phyloP scores from a whole-genome alignment of 768 basidiomycete species.

The Rhizopogon salebrosus region DNA sequence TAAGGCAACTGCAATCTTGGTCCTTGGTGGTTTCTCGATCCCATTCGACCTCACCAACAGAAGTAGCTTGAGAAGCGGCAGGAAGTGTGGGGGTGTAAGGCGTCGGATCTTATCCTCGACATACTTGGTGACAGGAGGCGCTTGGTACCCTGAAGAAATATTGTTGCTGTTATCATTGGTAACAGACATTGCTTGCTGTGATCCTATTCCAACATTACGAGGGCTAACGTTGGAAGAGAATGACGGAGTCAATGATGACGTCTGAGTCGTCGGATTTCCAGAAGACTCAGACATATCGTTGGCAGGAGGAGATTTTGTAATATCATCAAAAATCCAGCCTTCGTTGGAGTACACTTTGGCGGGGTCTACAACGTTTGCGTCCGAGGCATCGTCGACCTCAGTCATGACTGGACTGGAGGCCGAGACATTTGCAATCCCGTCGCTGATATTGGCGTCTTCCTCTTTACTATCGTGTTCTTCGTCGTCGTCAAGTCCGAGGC shows the following conservation, averaged over 20 bases:
- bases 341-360: not conserved
- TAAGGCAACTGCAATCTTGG: constrained; percentile 32
- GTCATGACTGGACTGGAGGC: not conserved
- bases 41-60: constrained; percentile 25
- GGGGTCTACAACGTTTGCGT: not conserved
- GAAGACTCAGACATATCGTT: not conserved
- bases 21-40: constrained; percentile 30
- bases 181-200: not conserved
- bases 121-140: not conserved
- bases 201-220: not conserved
- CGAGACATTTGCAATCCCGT: not conserved
- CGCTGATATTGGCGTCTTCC: not conserved
- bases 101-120: constrained; percentile 5
- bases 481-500: constrained; percentile 3
- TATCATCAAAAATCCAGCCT: not conserved
- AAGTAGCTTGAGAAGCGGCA: constrained; percentile 19
- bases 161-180: constrained; percentile 2
- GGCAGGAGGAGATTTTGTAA: not conserved
- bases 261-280: not conserved
- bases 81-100: constrained; percentile 24
- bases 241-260: not conserved
- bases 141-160: constrained; percentile 1
- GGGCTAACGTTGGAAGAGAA: not conserved
- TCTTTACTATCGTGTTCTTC: not conserved
- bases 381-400: not conserved